Percentiles rank a stretch among this genome's conserved stretches.
Conservation (phyloP, 2,329 filamentous ascomycete species). For the Phyllosticta capitalensis region DNA sequence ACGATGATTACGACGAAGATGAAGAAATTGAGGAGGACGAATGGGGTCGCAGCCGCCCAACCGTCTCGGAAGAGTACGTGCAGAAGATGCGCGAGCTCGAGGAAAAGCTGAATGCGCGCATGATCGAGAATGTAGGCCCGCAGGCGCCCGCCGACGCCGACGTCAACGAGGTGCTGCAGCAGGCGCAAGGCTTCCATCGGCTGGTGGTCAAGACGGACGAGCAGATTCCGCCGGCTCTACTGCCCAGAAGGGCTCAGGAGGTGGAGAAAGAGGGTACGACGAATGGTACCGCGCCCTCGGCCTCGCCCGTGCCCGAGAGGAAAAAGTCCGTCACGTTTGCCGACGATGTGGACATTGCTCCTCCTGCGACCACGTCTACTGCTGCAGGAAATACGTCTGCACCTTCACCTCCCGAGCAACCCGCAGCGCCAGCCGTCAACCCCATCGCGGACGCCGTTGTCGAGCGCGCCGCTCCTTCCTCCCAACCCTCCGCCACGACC, state of each 20-base stretch:
- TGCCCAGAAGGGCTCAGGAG: constrained; percentile 6
- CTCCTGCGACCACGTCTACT: constrained; percentile 20
- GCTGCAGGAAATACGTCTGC: background rate
- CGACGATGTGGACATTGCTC: constrained; percentile 60
- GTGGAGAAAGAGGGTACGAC: constrained; percentile 13
- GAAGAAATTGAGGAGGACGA: constrained; percentile 62
- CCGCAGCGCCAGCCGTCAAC: constrained; percentile 7
- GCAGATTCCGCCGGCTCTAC: constrained; percentile 6
- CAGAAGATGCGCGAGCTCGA: constrained; percentile 80
- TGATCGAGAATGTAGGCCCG: constrained; percentile 50
- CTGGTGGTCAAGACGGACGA: constrained; percentile 5
- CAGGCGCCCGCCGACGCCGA: constrained; percentile 29
- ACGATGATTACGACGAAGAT: constrained; percentile 40
- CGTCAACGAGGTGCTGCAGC: constrained; percentile 18
- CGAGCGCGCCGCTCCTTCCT: constrained; percentile 18
- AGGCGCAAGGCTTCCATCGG: constrained; percentile 6
- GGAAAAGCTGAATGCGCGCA: constrained; percentile 55
- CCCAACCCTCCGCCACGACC: no score
- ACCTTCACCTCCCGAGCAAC: background rate
- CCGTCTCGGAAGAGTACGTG: constrained; percentile 65
- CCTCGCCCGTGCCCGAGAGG: background rate
- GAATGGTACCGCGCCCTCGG: no score
- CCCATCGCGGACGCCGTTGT: constrained; percentile 26
- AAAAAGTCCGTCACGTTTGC: constrained; percentile 76
- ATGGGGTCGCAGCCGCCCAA: constrained; percentile 58